Evolutionary conservation across 2,329 filamentous ascomycete genomes (phyloP).

Genomic region (Whalleya microplaca): DNA sequence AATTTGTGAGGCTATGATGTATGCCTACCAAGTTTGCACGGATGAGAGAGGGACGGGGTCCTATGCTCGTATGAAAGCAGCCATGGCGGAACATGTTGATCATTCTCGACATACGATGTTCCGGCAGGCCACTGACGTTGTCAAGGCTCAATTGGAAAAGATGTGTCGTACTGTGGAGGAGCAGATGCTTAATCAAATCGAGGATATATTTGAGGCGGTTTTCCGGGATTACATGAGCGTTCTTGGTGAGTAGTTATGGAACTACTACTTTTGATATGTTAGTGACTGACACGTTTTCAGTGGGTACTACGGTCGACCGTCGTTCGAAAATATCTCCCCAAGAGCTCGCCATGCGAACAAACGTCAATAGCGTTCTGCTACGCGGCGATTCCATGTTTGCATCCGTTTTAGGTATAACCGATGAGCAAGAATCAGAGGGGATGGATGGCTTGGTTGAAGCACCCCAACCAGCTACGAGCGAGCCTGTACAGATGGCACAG

Average conservation of each 20-base stretch:
- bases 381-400: constrained; percentile 22
- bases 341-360: constrained; percentile 20
- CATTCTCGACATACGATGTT: constrained; percentile 52
- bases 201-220: constrained; percentile 14
- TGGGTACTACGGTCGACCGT: constrained; percentile 19
- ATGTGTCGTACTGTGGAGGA: constrained; percentile 37
- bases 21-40: constrained; percentile 49
- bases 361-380: constrained; percentile 15
- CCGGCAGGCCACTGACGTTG: constrained; percentile 43
- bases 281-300: constrained; percentile 19
- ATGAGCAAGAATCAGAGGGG: background rate
- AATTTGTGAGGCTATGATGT: constrained; percentile 49
- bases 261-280: background rate
- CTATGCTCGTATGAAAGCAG: constrained; percentile 55
- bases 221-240: constrained; percentile 29
- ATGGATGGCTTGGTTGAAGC: background rate
- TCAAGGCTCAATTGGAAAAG: constrained; percentile 43
- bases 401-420: constrained; percentile 5
- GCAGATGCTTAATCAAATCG: constrained; percentile 12
- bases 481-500: background rate
- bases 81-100: constrained; percentile 52
- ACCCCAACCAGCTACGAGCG: background rate
- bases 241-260: constrained; percentile 23
- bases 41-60: constrained; percentile 48
- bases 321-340: constrained; percentile 7